Evolutionary conservation across 495 filamentous ascomycete genomes (phyloP).

Genomic region (Lasiosphaeriaceae sp.): DNA sequence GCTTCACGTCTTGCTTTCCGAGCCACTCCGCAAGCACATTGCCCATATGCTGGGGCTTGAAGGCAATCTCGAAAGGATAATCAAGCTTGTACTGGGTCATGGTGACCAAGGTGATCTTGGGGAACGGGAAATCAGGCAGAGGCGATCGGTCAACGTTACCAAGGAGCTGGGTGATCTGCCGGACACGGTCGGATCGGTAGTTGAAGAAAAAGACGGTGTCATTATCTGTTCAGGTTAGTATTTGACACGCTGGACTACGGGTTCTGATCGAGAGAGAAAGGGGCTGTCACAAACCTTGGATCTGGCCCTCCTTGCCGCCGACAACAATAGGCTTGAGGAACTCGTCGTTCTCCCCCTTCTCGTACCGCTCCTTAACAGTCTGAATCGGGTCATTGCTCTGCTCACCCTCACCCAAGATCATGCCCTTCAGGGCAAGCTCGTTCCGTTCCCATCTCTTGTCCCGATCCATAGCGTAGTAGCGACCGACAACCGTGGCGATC

Average conservation of each 20-base stretch:
- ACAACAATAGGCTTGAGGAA: slow-evolving; percentile 98
- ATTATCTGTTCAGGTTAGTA: slow-evolving; percentile 55
- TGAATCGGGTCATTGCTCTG: slow-evolving; percentile 76
- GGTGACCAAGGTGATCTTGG: slow-evolving; percentile 87
- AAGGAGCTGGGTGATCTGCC: slow-evolving; percentile 91
- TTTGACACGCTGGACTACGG: no score
- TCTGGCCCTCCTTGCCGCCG: slow-evolving; percentile 74
- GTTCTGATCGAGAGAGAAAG: neutral
- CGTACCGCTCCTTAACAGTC: slow-evolving; percentile 84
- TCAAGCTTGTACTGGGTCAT: slow-evolving; percentile 99
- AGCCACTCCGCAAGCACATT: slow-evolving; percentile 97
- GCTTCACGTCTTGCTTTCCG: slow-evolving; percentile 77
- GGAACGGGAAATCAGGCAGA: slow-evolving; percentile 87
- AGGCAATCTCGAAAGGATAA: slow-evolving; percentile 90
- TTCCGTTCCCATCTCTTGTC: slow-evolving; percentile 98
- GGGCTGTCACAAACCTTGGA: slow-evolving; percentile 68
- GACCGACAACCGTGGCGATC: slow-evolving; percentile 89
- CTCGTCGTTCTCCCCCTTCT: slow-evolving; percentile 86
- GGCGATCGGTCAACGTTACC: slow-evolving; percentile 89
- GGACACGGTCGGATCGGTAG: slow-evolving; percentile 97
- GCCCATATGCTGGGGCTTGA: slow-evolving; percentile 90
- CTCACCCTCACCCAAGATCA: slow-evolving; percentile 83
- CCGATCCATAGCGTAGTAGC: slow-evolving; percentile 99
- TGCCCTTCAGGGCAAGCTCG: slow-evolving; percentile 80
- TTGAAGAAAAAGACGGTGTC: slow-evolving; percentile 99